These are phyloP conservation scores for Puccinia triticina DNA, from an alignment of 1,284 basidiomycete species.

Conservation along the genomic window DNA sequence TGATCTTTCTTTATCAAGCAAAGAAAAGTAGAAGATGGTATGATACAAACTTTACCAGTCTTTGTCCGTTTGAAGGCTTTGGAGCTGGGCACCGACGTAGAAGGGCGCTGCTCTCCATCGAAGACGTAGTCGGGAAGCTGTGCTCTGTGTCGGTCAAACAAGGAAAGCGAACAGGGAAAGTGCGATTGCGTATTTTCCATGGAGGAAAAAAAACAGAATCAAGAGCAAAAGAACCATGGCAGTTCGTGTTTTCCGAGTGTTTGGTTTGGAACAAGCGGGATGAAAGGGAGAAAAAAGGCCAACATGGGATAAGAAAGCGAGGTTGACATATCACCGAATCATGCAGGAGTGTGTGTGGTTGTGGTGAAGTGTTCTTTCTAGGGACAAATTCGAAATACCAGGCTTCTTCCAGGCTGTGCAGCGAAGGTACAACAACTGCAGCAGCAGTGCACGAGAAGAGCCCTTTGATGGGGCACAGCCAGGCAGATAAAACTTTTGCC, in stretches of 20 bases:
- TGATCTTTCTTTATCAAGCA: neutral
- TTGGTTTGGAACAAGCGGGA: slow-evolving; percentile 47
- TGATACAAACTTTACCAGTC: slow-evolving; percentile 68
- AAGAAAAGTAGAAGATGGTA: slow-evolving; percentile 28
- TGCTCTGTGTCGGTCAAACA: slow-evolving; percentile 63
- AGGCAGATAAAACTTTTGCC: slow-evolving; percentile 52
- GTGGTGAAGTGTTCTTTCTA: slow-evolving; percentile 5
- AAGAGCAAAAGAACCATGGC: slow-evolving; percentile 23
- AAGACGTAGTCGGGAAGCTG: slow-evolving; percentile 80
- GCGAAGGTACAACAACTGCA: slow-evolving; percentile 9
- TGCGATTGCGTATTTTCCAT: slow-evolving; percentile 52
- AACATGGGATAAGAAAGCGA: slow-evolving; percentile 22
- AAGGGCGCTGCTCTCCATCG: slow-evolving; percentile 75
- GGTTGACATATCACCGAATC: slow-evolving; percentile 26
- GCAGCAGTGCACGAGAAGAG: slow-evolving; percentile 11
- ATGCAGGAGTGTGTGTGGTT: neutral
- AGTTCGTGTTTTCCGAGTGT: neutral
- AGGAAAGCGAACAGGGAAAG: slow-evolving; percentile 35
- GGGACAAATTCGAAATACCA: slow-evolving; percentile 16
- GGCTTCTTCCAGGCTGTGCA: slow-evolving; percentile 15
- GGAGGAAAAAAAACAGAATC: neutral
- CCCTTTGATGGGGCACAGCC: slow-evolving; percentile 49
- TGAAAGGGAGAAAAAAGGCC: slow-evolving; percentile 16
- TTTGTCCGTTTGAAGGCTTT: slow-evolving; percentile 70
- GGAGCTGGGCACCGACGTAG: slow-evolving; percentile 61